Evolutionary conservation across 176 grass and related monocot species (phyloP), one percentile per base, ranked within the genome.

Genomic region (Aechmea fasciata): DNA sequence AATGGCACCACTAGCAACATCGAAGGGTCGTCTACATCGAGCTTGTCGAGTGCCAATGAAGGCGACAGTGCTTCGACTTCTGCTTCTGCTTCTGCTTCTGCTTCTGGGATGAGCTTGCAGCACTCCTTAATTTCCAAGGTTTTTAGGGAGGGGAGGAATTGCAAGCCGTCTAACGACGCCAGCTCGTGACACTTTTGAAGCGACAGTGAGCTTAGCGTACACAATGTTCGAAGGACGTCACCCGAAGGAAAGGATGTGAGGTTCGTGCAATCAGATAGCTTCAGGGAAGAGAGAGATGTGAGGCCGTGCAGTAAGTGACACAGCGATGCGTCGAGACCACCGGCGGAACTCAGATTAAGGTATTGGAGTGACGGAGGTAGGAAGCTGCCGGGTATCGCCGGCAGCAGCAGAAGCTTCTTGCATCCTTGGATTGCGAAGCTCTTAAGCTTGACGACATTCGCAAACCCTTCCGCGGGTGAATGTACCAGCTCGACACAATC

Each of bases 161-260:
- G 71, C 15, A 82, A 79, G 48, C 82, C 82, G 69, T 48, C 66
- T 48, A 85, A 24, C 57, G 82, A 89, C 1, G 65, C 24, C 57
- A 85, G 67, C 53, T 89, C 48, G 50, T 69, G 73, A 64, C 86
- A 89, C 26, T 51, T 48, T 52, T 68, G 49, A 18, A 84, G 75
- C 1, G 0, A 7, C 13, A 81, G 3, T 41, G n/a, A 11, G 64
- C 66, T 10, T 59, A 88, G 69, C 71, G 71, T 73, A 81, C 9
- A 65, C 77, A 83, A 52, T 71, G 24, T 29, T 73, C 52, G 11
- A 10, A 84, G 78, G 14, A 66, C 64, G 74, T 81, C 78, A 3
- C 13, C 25, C 0, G 65, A 71, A 1, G 86, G 85, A 66, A 88
- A 74, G 13, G 24, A 63, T 78, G 20, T 55, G 57, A 84, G 75